Evolutionary conservation across 2,329 filamentous ascomycete species (phyloP).

Genomic region (Chlorencoelia australis): DNA sequence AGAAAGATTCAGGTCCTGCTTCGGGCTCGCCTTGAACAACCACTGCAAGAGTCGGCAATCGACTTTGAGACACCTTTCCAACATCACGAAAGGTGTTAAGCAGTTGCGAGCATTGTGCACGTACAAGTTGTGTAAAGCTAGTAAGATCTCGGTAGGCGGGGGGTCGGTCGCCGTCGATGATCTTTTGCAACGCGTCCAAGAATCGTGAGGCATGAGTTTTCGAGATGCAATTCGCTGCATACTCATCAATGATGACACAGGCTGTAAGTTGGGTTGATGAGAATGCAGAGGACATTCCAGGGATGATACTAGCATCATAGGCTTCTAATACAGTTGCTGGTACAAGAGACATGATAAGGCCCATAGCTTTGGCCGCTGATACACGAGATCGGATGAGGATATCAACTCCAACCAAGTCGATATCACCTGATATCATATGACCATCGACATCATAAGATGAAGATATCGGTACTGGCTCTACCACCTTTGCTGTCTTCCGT

Average conservation of each 20-base stretch:
- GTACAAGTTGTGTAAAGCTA: constrained; percentile 78
- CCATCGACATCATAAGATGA: constrained; percentile 93
- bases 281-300: constrained; percentile 59
- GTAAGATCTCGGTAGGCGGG: constrained; percentile 81
- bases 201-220: constrained; percentile 48
- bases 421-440: constrained; percentile 94
- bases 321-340: constrained; percentile 51
- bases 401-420: constrained; percentile 87
- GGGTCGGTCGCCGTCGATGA: constrained; percentile 76
- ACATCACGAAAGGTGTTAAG: constrained; percentile 87
- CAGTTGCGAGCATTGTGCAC: constrained; percentile 84
- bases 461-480: constrained; percentile 52
- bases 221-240: constrained; percentile 50
- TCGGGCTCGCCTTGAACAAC: constrained; percentile 89
- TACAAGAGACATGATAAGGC: constrained; percentile 69
- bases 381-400: constrained; percentile 81
- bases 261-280: constrained; percentile 81
- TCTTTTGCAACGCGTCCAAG: constrained; percentile 53
- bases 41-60: constrained; percentile 73
- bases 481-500: constrained; percentile 74
- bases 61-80: constrained; percentile 66
- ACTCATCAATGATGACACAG: constrained; percentile 80
- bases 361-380: constrained; percentile 78
- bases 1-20: constrained; percentile 88
- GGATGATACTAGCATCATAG: constrained; percentile 56